Percentiles rank a stretch among this genome's conserved stretches.
Evolutionary conservation across 257 asterid species (phyloP).

Genomic region (Nemophila menziesii): DNA sequence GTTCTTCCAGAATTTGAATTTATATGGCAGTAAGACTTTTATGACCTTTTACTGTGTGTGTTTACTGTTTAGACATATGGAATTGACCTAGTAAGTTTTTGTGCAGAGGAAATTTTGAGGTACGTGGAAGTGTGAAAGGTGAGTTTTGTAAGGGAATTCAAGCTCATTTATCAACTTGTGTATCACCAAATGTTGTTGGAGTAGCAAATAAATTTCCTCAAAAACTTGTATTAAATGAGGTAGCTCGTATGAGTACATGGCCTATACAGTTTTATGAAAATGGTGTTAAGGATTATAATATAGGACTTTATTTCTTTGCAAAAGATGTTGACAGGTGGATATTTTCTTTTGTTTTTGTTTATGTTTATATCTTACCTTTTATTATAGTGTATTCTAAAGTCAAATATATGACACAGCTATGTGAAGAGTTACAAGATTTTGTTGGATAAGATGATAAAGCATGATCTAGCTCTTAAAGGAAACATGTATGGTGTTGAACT

Average conservation of each 20-base stretch:
- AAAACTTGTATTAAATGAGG: slow-evolving; percentile 48
- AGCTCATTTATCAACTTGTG: slow-evolving; percentile 72
- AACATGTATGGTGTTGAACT: slow-evolving; percentile 65
- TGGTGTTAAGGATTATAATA: slow-evolving; percentile 68
- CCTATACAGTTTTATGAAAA: slow-evolving; percentile 73
- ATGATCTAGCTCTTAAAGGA: slow-evolving; percentile 78
- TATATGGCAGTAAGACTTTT: slow-evolving; percentile 73
- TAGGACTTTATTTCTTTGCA: slow-evolving; percentile 80
- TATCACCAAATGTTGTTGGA: slow-evolving; percentile 58
- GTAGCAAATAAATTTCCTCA: slow-evolving; percentile 46
- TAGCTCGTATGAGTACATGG: slow-evolving; percentile 78
- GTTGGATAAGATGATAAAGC: slow-evolving; percentile 70
- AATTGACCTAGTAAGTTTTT: slow-evolving; percentile 7
- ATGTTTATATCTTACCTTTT: slow-evolving; percentile 2
- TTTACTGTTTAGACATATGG: background rate
- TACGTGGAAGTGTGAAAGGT: slow-evolving; percentile 41
- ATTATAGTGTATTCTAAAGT: slow-evolving; percentile 6
- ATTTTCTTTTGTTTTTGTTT: slow-evolving; percentile 10
- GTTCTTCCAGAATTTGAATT: slow-evolving; percentile 66
- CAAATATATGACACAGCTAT: slow-evolving; percentile 42
- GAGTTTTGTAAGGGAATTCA: slow-evolving; percentile 63
- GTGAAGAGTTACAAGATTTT: slow-evolving; percentile 57
- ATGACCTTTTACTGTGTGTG: slow-evolving; percentile 12
- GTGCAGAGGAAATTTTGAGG: slow-evolving; percentile 78
- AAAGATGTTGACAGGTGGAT: slow-evolving; percentile 60